A percentile compares a stretch with the other conserved stretches of the same genome.
phyloP scores from a whole-genome alignment of 331 rosid species.

The Acacia pycnantha region DNA sequence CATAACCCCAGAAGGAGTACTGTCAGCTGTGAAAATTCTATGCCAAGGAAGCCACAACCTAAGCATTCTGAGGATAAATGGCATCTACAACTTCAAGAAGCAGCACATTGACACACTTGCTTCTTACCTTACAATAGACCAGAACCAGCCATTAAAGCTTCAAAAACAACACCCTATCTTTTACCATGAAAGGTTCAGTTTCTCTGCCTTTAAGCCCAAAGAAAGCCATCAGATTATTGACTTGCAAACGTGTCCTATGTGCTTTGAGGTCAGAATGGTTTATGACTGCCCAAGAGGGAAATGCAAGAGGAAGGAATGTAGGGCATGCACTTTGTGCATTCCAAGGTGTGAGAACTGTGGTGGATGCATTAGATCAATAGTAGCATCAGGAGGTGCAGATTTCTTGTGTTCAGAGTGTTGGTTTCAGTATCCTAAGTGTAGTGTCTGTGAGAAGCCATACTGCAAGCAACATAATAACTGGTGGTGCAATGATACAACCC shows the following conservation, averaged over 20 bases:
- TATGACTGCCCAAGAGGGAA: slow-evolving; percentile 45
- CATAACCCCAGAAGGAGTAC: slow-evolving; percentile 37
- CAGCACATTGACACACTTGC: slow-evolving; percentile 39
- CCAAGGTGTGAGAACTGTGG: slow-evolving; percentile 43
- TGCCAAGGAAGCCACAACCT: slow-evolving; percentile 36
- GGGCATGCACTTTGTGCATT: slow-evolving; percentile 47
- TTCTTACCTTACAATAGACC: slow-evolving; percentile 24
- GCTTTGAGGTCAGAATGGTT: slow-evolving; percentile 38
- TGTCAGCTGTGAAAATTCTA: slow-evolving; percentile 46
- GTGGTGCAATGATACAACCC: neutral
- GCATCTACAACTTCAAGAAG: slow-evolving; percentile 46
- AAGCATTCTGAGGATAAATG: slow-evolving; percentile 45
- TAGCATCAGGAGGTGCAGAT: slow-evolving; percentile 43
- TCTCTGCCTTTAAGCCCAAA: neutral
- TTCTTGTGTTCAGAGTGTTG: slow-evolving; percentile 49
- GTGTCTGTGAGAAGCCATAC: slow-evolving; percentile 52
- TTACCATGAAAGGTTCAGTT: slow-evolving; percentile 12
- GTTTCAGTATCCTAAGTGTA: slow-evolving; percentile 54
- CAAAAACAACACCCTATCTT: slow-evolving; percentile 17
- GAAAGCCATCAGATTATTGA: slow-evolving; percentile 31
- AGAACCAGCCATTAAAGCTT: neutral
- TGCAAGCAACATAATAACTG: slow-evolving; percentile 39
- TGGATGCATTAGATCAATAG: slow-evolving; percentile 28
- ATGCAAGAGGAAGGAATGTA: slow-evolving; percentile 42
- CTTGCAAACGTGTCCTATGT: slow-evolving; percentile 47